Base-by-base conservation (phyloP, 73 alveolate genomes). In the Symbiodinium natans region DNA sequence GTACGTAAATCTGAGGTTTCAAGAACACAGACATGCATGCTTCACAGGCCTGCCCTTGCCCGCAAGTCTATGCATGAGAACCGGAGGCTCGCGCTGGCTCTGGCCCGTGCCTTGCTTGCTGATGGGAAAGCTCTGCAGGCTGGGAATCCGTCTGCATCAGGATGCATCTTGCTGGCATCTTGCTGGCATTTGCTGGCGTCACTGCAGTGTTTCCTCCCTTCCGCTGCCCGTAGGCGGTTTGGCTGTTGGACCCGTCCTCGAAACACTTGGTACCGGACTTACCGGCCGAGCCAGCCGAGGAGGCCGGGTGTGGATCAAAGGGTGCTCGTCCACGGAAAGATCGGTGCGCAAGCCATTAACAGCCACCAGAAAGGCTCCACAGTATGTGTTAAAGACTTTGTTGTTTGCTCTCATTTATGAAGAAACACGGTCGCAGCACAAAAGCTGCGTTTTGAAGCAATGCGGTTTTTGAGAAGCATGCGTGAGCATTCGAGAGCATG, bases 221-320 rank as follows among this genome's bases (percentile, higher is more conserved):
- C 82, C 33, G n/a, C n/a, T n/a, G 2, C 33, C 36, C 25, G 2
- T 21, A 88, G 96, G 96, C 96, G 7, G 88, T 90, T 39, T 90
- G 96, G 96, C 87, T 90, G 46, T 63, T 90, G 96, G 96, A 90
- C 34, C 96, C 96, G 38, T 90, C 87, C 43, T 25, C 42, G 38
- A 74, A 90, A 6, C 96, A 90, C 87, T 43, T 90, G 46, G 75
- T 75, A 31, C 86, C 46, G 23, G 42, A 40, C 21, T 21, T 41
- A 54, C 74, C 63, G 23, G 41, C 68, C 29, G 42, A 46, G 39
- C 68, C 36, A 21, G 94, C 38, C 48, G 94, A 39, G n/a, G 63
- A 82, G 92, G 23, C 89, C 29, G 23, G 11, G 43, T 41, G 19
- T 27, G 9, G 43, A 3, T 27, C 9, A 19, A 25, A 31, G 39